Evolutionary conservation across 2,329 filamentous ascomycete species (phyloP).

Genomic region (Nigrospora oryzae): DNA sequence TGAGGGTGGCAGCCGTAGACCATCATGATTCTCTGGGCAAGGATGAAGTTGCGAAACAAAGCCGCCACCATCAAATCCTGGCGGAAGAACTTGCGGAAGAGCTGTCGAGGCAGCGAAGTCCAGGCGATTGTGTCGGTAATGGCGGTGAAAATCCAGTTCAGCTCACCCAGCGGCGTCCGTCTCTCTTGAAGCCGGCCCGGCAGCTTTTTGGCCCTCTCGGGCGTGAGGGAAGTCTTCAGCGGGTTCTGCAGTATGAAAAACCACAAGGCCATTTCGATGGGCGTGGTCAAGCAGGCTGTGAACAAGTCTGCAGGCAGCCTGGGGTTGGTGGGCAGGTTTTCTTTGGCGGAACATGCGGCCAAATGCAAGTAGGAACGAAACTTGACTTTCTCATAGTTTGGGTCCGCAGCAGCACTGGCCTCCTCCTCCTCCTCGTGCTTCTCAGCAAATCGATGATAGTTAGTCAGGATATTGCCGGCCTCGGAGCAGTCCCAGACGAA

Average conservation of each 20-base stretch:
- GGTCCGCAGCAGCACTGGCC: conserved; percentile 67
- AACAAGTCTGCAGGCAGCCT: conserved; percentile 90
- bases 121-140: conserved; percentile 98
- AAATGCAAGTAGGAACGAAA: conserved; percentile 73
- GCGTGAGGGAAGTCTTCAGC: conserved; percentile 55
- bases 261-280: conserved; percentile 93
- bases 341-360: conserved; percentile 81
- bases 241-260: conserved; percentile 96
- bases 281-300: conserved; percentile 90
- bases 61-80: conserved; percentile 99
- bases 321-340: conserved; percentile 91
- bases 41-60: conserved; percentile 88
- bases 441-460: conserved; percentile 89
- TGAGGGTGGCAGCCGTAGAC: conserved; percentile 94
- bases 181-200: conserved; percentile 88
- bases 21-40: conserved; percentile 92
- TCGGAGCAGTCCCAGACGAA: conserved; percentile 98
- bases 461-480: conserved; percentile 88
- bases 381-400: conserved; percentile 71
- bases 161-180: conserved; percentile 84
- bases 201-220: conserved; percentile 80
- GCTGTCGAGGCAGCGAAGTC: conserved; percentile 81
- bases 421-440: conserved; percentile 89
- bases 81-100: conserved; percentile 95
- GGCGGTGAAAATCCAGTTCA: conserved; percentile 99